Evolutionary conservation across 768 basidiomycete species (phyloP).

Genomic region (Candolleomyces efflorescens): DNA sequence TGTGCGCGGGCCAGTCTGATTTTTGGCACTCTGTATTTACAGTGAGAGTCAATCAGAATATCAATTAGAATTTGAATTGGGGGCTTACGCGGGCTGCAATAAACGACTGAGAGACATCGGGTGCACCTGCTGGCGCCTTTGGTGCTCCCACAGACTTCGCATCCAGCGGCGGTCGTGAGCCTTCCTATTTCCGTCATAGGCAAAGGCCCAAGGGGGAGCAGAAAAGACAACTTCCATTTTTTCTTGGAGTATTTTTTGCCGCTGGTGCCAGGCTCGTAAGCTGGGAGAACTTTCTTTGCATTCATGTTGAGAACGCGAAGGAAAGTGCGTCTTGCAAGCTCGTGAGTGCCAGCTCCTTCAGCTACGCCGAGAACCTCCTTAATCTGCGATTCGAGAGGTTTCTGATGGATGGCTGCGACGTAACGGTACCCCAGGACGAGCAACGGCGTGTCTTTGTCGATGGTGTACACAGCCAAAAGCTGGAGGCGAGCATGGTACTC

Average conservation of each 20-base stretch:
- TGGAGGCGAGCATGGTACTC: conserved; percentile 2
- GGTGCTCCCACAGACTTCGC: conserved; percentile 34
- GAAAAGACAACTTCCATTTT: conserved; percentile 24
- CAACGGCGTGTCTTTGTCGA: conserved; percentile 20
- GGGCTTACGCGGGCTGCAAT: conserved; percentile 32
- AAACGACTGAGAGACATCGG: conserved; percentile 29
- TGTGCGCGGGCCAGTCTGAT: conserved; percentile 37
- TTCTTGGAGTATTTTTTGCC: conserved; percentile 14
- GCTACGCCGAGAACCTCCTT: conserved; percentile 8
- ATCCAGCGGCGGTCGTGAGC: conserved; percentile 29
- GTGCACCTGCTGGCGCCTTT: conserved; percentile 25
- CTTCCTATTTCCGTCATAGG: conserved; percentile 32
- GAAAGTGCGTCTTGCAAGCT: conserved; percentile 29
- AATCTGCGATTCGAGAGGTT: conserved; percentile 12
- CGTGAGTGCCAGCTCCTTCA: conserved; percentile 9
- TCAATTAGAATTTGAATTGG: neutral
- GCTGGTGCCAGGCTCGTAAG: conserved; percentile 16
- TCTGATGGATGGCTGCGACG: conserved; percentile 13
- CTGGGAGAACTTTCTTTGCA: conserved; percentile 22
- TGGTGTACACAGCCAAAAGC: conserved; percentile 20
- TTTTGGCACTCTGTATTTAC: conserved; percentile 32
- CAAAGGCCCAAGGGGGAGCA: conserved; percentile 33
- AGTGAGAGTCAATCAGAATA: neutral
- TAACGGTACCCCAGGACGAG: conserved; percentile 23
- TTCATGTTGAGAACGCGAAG: conserved; percentile 29